A percentile compares a stretch with the other conserved stretches of the same genome.
phyloP scores from a whole-genome alignment of 106 monocot species.

The Gastrodia elata region DNA sequence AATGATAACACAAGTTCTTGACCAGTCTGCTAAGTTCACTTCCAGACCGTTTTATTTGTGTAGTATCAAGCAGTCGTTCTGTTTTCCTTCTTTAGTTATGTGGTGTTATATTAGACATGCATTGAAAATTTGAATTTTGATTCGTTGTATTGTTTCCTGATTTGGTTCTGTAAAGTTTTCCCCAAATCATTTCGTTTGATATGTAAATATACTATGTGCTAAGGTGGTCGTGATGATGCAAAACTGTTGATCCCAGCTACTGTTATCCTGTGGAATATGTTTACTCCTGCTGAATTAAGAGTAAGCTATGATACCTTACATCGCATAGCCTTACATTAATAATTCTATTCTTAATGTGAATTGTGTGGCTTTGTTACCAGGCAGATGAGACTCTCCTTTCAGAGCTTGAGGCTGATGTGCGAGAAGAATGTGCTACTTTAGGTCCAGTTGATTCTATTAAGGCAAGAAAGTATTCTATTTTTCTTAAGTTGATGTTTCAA shows the following conservation, averaged over 20 bases:
- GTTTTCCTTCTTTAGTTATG: background rate
- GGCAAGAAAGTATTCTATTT: conserved; percentile 24
- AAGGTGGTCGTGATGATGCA: conserved; percentile 95
- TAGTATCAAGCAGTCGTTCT: background rate
- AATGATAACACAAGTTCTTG: background rate
- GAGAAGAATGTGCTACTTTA: conserved; percentile 80
- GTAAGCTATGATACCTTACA: conserved; percentile 20
- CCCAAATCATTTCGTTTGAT: background rate
- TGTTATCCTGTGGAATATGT: conserved; percentile 75
- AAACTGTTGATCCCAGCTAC: conserved; percentile 64
- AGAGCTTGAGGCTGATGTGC: conserved; percentile 82
- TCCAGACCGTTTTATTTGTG: background rate
- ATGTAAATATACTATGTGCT: conserved; percentile 15
- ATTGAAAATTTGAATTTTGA: background rate
- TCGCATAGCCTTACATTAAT: background rate
- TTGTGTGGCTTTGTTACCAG: conserved; percentile 26
- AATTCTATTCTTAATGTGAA: background rate
- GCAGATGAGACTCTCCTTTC: conserved; percentile 76
- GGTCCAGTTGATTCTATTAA: conserved; percentile 80
- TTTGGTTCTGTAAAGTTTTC: background rate
- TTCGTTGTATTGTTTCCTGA: background rate
- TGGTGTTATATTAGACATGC: background rate
- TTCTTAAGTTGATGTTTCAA: background rate
- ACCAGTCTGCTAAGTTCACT: background rate
- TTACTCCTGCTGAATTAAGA: conserved; percentile 85